Evolutionary conservation across 257 asterid genomes (phyloP), one percentile per base, ranked within the genome.

Genomic region (Solanum lycopersicoides): DNA sequence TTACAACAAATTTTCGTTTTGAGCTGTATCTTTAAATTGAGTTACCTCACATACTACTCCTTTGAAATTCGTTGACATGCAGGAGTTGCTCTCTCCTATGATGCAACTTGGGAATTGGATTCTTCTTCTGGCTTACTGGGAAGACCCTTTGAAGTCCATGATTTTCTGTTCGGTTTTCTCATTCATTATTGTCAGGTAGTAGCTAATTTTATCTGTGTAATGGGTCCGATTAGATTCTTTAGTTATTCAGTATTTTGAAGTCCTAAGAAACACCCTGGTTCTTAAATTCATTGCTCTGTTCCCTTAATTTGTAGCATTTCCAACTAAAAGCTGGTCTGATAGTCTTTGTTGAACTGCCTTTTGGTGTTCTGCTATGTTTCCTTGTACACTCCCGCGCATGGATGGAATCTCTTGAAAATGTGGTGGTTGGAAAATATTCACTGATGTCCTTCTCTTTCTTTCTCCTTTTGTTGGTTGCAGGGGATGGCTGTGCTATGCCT

Each of bases 41-140:
- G 35, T 71, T 86, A 13, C 30, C 37, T 50, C 44, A 41, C 66
- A 16, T 41, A 18, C 69, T 79, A 59, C 71, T 86, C 39, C 77
- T 86, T 86, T 74, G 32, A 25, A 23, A 88, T 83, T 75, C 32
- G 25, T 44, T 50, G 89, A 66, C 89, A 83, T 92, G 93, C 95
- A 96, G 99, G 98, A 97, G 92, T 90, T 97, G 93, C 93, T 97
- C 83, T 94, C 94, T 87, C 99, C 99, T n/a, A 21, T 90, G 87
- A 88, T 87, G n/a, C 92, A 94, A 89, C 69, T 90, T 82, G 93
- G 97, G 92, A 92, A 93, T 89, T 87, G 92, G 93, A 92, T 97
- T 86, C 91, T 92, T 76, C 91, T 89, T 90, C 87, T 97, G 82
- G 93, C 94, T 53, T 88, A 91, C 90, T 95, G 98, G 99, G 98